These are phyloP conservation scores for Phaseolus coccineus DNA, from an alignment of 331 rosid species.

Conservation along the genomic window DNA sequence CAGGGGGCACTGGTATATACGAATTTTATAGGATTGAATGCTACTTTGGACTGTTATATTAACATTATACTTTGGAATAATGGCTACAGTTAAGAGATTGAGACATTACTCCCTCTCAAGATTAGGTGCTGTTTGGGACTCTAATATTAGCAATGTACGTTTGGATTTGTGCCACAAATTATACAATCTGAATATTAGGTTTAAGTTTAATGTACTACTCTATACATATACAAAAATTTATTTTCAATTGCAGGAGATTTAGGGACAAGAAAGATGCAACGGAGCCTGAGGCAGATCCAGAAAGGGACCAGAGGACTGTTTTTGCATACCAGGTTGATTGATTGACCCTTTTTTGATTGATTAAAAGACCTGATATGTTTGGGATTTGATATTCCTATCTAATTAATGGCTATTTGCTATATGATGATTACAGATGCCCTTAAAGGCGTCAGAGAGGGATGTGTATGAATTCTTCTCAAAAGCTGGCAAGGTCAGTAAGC, in stretches of 20 bases:
- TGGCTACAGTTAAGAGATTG: slow-evolving; percentile 38
- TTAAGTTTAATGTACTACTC: slow-evolving; percentile 23
- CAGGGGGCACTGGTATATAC: slow-evolving; percentile 4
- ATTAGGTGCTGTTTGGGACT: slow-evolving; percentile 28
- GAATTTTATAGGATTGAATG: slow-evolving; percentile 8
- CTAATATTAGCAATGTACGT: slow-evolving; percentile 21
- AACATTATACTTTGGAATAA: slow-evolving; percentile 34
- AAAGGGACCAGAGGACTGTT: slow-evolving; percentile 99
- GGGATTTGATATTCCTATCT: slow-evolving; percentile 41
- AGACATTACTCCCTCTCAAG: slow-evolving; percentile 30
- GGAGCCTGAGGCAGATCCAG: slow-evolving; percentile 99
- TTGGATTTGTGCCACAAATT: slow-evolving; percentile 22
- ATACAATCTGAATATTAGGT: slow-evolving; percentile 36
- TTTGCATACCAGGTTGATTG: slow-evolving; percentile 93
- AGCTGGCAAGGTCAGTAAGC: slow-evolving; percentile 90
- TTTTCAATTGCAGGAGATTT: slow-evolving; percentile 67
- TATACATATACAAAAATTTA: slow-evolving; percentile 23
- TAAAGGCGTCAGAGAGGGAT: slow-evolving; percentile 94
- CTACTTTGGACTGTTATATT: slow-evolving; percentile 36
- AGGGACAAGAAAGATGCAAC: slow-evolving; percentile 86
- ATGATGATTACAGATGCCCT: slow-evolving; percentile 80
- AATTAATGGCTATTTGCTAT: slow-evolving; percentile 38
- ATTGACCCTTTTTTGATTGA: not conserved
- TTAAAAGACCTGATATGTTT: not conserved
- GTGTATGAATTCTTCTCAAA: slow-evolving; percentile 93